Evolutionary conservation across 805 yeast species (phyloP).

Genomic region (Yamadazyma laniorum): DNA sequence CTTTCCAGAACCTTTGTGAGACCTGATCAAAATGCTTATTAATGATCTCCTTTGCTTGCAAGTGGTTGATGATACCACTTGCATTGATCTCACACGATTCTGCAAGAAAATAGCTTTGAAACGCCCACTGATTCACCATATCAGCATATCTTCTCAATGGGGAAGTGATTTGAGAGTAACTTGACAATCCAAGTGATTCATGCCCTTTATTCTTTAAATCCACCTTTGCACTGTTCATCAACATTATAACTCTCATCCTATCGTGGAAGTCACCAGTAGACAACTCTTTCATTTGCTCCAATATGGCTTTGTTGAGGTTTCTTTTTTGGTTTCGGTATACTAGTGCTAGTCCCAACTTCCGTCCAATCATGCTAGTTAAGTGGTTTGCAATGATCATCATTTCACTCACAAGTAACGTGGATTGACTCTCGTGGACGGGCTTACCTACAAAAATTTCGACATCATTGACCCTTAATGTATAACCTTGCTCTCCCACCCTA

Average conservation of each 20-base stretch:
- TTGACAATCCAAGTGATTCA: conserved; percentile 57
- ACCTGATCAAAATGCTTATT: conserved; percentile 23
- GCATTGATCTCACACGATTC: conserved; percentile 9
- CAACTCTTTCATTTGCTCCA: conserved; percentile 24
- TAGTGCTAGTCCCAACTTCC: conserved; percentile 46
- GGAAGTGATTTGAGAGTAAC: conserved; percentile 78
- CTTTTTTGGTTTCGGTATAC: conserved; percentile 44
- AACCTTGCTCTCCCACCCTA: conserved; percentile 13
- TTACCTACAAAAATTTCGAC: conserved; percentile 15
- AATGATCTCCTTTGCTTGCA: conserved; percentile 31
- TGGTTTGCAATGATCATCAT: conserved; percentile 78
- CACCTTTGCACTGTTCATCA: conserved; percentile 53
- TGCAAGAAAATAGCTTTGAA: conserved; percentile 26
- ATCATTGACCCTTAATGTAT: conserved; percentile 16
- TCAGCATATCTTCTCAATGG: conserved; percentile 86
- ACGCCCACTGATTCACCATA: conserved; percentile 74
- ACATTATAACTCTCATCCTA: conserved; percentile 40
- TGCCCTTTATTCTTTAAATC: conserved; percentile 50
- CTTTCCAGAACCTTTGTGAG: conserved; percentile 37
- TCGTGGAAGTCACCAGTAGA: conserved; percentile 30
- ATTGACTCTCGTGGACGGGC: conserved; percentile 29
- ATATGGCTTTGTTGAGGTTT: conserved; percentile 22
- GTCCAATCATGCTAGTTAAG: conserved; percentile 51
- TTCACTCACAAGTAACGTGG: conserved; percentile 73
- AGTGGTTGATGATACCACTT: conserved; percentile 23